Conservation (phyloP, 2,329 filamentous ascomycete species). For the Basipetospora chlamydospora region DNA sequence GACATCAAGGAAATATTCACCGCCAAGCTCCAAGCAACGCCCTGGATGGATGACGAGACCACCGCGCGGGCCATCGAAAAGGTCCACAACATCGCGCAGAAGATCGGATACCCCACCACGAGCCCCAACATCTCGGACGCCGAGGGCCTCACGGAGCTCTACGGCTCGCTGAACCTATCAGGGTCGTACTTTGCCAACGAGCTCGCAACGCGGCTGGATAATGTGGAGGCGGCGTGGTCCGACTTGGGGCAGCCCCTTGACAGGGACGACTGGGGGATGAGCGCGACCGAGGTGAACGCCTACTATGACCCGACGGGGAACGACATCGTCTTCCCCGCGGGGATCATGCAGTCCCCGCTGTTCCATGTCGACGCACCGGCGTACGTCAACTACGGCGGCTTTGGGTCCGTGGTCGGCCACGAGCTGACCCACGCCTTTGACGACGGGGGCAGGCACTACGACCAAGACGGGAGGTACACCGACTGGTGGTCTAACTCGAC, state of each 20-base stretch:
- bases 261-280: slow-evolving; percentile 46
- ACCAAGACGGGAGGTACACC: slow-evolving; percentile 48
- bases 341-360: slow-evolving; percentile 54
- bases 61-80: slow-evolving; percentile 47
- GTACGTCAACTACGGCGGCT: slow-evolving; percentile 55
- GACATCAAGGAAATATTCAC: slow-evolving; percentile 56
- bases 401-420: slow-evolving; percentile 53
- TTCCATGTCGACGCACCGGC: slow-evolving; percentile 48
- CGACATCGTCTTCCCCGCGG: slow-evolving; percentile 54
- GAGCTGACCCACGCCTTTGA: slow-evolving; percentile 60
- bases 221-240: slow-evolving; percentile 34
- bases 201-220: slow-evolving; percentile 33
- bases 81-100: slow-evolving; percentile 51
- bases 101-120: slow-evolving; percentile 52
- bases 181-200: slow-evolving; percentile 43
- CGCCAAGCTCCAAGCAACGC: slow-evolving; percentile 38
- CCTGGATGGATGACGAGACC: slow-evolving; percentile 52
- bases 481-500: slow-evolving; percentile 54
- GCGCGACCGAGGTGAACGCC: slow-evolving; percentile 47
- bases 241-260: slow-evolving; percentile 45
- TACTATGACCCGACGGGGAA: slow-evolving; percentile 52
- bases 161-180: slow-evolving; percentile 35
- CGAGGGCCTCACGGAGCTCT: slow-evolving; percentile 38
- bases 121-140: slow-evolving; percentile 48
- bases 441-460: slow-evolving; percentile 47